Percentiles rank a stretch among this genome's conserved stretches.
Evolutionary conservation across 2,329 filamentous ascomycete genomes (phyloP).

Genomic region (Ampelomyces quisqualis): DNA sequence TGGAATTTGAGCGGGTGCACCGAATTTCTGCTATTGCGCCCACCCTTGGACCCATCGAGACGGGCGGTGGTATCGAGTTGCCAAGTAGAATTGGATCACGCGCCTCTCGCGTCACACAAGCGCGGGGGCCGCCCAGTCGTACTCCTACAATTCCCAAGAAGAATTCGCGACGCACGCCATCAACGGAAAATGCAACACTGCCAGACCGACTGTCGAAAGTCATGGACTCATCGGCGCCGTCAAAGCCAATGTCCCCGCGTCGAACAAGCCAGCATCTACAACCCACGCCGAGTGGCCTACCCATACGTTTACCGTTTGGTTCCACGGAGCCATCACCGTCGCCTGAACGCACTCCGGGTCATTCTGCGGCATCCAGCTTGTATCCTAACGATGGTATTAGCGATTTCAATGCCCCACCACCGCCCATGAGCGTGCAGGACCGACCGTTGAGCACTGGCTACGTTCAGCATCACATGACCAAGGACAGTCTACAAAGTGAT

Average conservation of each 20-base stretch:
- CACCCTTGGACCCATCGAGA: conserved; percentile 61
- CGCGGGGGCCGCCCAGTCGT: conserved; percentile 28
- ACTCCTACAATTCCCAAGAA: conserved; percentile 62
- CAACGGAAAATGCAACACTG: conserved; percentile 31
- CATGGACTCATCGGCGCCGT: conserved; percentile 20
- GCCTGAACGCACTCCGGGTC: conserved; percentile 38
- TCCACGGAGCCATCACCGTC: conserved; percentile 40
- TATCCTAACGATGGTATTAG: conserved; percentile 26
- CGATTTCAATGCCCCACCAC: conserved; percentile 25
- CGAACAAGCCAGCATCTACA: conserved; percentile 26
- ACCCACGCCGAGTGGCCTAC: conserved; percentile 23
- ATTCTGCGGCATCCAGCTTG: conserved; percentile 40
- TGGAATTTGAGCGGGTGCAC: conserved; percentile 44
- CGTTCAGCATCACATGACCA: conserved; percentile 42
- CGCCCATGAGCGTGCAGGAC: conserved; percentile 17
- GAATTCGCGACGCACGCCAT: conserved; percentile 58
- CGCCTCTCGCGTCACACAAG: conserved; percentile 46
- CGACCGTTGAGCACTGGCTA: conserved; percentile 42
- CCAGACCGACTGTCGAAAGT: conserved; percentile 35
- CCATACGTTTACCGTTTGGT: conserved; percentile 41
- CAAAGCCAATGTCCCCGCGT: conserved; percentile 13
- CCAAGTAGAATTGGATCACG: conserved; percentile 65
- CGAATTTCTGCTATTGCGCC: conserved; percentile 56
- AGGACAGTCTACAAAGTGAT: conserved; percentile 42
- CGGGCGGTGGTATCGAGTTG: conserved; percentile 61